Evolutionary conservation across 1,284 basidiomycete genomes (phyloP).

Genomic region (Rhodotorula glutinis): DNA sequence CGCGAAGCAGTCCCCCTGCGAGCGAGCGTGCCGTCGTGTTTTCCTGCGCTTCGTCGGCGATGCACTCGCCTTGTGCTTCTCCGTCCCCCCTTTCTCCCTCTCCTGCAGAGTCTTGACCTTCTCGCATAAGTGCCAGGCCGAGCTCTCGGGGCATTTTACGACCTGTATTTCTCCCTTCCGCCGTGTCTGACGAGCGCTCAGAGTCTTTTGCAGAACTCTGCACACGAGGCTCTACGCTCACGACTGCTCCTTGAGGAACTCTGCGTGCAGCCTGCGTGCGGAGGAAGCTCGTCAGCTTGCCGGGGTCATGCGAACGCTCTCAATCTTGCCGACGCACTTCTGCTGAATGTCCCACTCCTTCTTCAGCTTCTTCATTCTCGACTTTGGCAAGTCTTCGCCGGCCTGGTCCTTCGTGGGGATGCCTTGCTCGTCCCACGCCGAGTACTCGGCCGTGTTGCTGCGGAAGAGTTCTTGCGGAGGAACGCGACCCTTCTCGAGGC

Average conservation of each 20-base stretch:
- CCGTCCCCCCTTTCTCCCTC: too few species aligned
- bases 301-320: too few species aligned
- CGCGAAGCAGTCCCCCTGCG: too few species aligned
- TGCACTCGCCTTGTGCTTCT: too few species aligned
- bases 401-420: constrained; percentile 78
- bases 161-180: neutral
- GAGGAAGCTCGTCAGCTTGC: neutral
- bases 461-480: constrained; percentile 77
- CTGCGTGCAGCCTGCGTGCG: constrained; percentile 29
- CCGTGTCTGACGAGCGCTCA: too few species aligned
- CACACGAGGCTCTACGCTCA: too few species aligned
- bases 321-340: constrained; percentile 50
- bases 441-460: constrained; percentile 54
- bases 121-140: too few species aligned
- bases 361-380: constrained; percentile 68
- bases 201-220: too few species aligned
- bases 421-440: constrained; percentile 81
- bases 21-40: too few species aligned
- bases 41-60: too few species aligned
- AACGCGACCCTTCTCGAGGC: constrained; percentile 77
- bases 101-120: too few species aligned
- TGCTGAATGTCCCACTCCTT: constrained; percentile 77
- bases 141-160: neutral
- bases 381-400: constrained; percentile 83
- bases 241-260: constrained; percentile 32